Evolutionary conservation across 202 grass and related monocot genomes (phyloP).

Genomic region (Cymbopogon flexuosus): DNA sequence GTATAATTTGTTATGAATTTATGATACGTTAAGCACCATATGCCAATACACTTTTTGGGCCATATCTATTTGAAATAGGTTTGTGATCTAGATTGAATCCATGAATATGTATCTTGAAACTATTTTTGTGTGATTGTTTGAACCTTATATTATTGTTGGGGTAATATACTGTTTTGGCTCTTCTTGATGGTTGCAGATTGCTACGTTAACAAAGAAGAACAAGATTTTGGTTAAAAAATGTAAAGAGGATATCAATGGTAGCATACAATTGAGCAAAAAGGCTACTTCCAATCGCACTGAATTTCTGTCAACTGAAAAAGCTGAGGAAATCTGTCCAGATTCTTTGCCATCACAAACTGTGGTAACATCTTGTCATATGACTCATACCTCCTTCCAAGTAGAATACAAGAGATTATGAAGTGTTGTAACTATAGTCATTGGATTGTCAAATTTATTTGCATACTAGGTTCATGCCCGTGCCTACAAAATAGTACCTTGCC

Average conservation of each 20-base stretch:
- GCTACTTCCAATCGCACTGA: slow-evolving; percentile 31
- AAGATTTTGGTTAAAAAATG: slow-evolving; percentile 56
- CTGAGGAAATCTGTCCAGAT: slow-evolving; percentile 34
- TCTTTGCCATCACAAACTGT: slow-evolving; percentile 33
- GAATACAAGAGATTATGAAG: neutral
- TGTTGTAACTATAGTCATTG: neutral
- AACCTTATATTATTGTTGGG: neutral
- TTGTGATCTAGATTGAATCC: neutral
- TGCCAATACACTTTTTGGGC: neutral
- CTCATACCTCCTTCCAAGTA: slow-evolving; percentile 5
- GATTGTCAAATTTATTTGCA: neutral
- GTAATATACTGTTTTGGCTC: neutral
- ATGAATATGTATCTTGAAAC: slow-evolving; percentile 3
- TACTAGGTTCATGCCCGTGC: neutral
- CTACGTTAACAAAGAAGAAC: slow-evolving; percentile 74
- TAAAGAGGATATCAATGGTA: slow-evolving; percentile 37
- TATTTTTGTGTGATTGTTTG: neutral
- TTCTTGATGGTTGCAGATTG: slow-evolving; percentile 46
- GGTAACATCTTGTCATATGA: slow-evolving; percentile 28
- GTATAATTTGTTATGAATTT: neutral
- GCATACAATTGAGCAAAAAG: slow-evolving; percentile 29
- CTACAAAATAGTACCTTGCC: too few relatives aligned
- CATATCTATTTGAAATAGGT: neutral
- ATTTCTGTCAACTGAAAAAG: slow-evolving; percentile 31
- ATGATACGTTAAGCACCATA: neutral